Evolutionary conservation across 140 eudicot species (phyloP).

Genomic region (Bidens hawaiensis): DNA sequence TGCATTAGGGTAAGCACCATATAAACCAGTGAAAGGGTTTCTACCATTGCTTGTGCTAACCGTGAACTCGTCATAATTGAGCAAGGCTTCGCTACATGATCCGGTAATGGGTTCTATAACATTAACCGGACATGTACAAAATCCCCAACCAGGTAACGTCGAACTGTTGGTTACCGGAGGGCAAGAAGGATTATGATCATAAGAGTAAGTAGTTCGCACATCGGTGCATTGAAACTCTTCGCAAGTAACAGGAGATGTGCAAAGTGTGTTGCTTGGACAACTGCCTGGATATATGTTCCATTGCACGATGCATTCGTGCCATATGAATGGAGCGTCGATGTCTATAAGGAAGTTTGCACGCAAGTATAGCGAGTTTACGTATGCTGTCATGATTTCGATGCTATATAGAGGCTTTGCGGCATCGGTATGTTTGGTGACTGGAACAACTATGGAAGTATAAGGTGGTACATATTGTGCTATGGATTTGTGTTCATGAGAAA

Average conservation of each 20-base stretch:
- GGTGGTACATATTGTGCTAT: conserved; percentile 8
- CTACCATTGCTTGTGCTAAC: conserved; percentile 23
- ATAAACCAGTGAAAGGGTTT: conserved; percentile 7
- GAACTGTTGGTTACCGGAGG: conserved; percentile 4
- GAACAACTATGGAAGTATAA: conserved; percentile 18
- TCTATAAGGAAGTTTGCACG: conserved; percentile 34
- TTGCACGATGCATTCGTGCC: conserved; percentile 38
- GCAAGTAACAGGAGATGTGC: conserved; percentile 8
- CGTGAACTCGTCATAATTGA: conserved; percentile 26
- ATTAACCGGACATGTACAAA: conserved; percentile 21
- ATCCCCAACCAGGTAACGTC: conserved; percentile 18
- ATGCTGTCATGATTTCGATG: conserved; percentile 9
- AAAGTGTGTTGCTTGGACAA: conserved; percentile 18
- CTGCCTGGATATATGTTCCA: conserved; percentile 6
- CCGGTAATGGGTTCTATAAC: conserved; percentile 34
- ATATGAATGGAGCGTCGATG: conserved; percentile 34
- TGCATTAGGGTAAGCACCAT: conserved; percentile 11
- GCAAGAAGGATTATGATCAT: conserved; percentile 1
- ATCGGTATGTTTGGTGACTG: conserved; percentile 20
- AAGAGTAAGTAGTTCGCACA: conserved; percentile 9
- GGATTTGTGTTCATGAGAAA: not conserved
- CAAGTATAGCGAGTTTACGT: not conserved
- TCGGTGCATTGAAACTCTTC: conserved; percentile 5
- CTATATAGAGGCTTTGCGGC: conserved; percentile 24
- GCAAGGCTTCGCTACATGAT: conserved; percentile 24